Evolutionary conservation across 2,329 filamentous ascomycete species (phyloP).

Genomic region (Xylaria sp.): DNA sequence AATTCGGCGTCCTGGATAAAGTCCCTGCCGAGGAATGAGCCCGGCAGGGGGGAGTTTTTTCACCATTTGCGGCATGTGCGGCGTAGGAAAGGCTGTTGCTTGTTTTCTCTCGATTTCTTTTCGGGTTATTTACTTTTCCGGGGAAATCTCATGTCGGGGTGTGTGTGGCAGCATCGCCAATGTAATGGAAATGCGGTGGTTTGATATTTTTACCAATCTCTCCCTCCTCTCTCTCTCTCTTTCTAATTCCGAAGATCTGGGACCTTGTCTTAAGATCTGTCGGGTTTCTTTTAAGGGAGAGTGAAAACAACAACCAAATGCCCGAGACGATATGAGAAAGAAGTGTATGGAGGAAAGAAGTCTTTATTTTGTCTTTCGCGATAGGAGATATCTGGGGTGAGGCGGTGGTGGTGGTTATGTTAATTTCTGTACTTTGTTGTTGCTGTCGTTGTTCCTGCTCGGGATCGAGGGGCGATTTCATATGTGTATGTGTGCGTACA

Average conservation of each 20-base stretch:
- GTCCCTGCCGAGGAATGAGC: background rate
- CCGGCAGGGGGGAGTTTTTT: conserved; percentile 7
- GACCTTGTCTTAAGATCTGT: too few relatives aligned
- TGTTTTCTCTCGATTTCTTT: background rate
- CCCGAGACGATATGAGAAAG: too few relatives aligned
- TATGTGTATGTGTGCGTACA: too few relatives aligned
- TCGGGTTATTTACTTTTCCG: background rate
- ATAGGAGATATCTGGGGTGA: too few relatives aligned
- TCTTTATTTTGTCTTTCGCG: too few relatives aligned
- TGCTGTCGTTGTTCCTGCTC: too few relatives aligned
- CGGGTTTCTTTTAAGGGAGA: too few relatives aligned
- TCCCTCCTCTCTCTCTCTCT: background rate
- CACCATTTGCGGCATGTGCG: conserved; percentile 7
- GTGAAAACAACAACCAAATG: too few relatives aligned
- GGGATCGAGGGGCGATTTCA: too few relatives aligned
- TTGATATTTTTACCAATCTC: background rate
- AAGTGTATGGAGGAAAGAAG: too few relatives aligned
- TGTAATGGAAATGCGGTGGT: background rate
- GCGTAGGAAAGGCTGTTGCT: background rate
- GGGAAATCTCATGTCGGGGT: background rate
- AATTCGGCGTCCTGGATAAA: conserved; percentile 17
- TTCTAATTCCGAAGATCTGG: background rate
- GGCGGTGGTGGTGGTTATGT: too few relatives aligned
- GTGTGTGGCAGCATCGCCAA: background rate
- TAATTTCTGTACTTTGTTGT: too few relatives aligned